Base-by-base conservation (phyloP, 176 grass and related monocot genomes). In the Hordeum marinum region DNA sequence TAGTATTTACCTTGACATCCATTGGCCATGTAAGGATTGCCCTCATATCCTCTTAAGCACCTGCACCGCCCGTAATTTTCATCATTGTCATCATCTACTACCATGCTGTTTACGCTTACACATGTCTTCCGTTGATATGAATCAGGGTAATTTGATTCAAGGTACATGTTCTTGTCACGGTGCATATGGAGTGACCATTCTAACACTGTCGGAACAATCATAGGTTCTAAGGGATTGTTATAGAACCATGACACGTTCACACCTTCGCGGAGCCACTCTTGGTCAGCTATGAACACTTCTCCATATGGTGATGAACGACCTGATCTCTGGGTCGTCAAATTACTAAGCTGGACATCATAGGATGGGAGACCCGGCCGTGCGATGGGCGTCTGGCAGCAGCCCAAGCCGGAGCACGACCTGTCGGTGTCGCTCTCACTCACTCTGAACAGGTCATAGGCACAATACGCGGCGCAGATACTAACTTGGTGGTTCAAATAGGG, bases 361-460 rank as follows among this genome's bases (percentile, higher is more conserved):
- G 36, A 71, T 11, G 4, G 62, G 45, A 26, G 66, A 34, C 23
- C 39, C 24, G 10, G 67, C 0, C 58, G 17, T 4, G 73, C 6
- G 24, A 79, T 37, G 66, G 77, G 37, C 10, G 85, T 86, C 21
- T 59, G 77, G 78, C 85, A 87, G 78, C 85, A 54, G 24, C 1
- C 68, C 1, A 65, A 7, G 9, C 84, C 68, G 3, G 84, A 80
- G 58, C 84, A 68, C 17, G 31, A 68, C 41, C 41, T 43, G 41
- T 40, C 37, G 64, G 64, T 20, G 67, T n/a, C n/a, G n/a, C n/a
- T n/a, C n/a, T n/a, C n/a, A n/a, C n/a, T n/a, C n/a, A n/a, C n/a
- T n/a, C n/a, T n/a, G n/a, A n/a, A n/a, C n/a, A n/a, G n/a, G n/a
- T n/a, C n/a, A n/a, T n/a, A n/a, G n/a, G n/a, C 11, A 6, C 68